Percentiles rank a stretch among this genome's conserved stretches.
Conservation (phyloP, 345 rosid species). For the Euphorbia lathyris region DNA sequence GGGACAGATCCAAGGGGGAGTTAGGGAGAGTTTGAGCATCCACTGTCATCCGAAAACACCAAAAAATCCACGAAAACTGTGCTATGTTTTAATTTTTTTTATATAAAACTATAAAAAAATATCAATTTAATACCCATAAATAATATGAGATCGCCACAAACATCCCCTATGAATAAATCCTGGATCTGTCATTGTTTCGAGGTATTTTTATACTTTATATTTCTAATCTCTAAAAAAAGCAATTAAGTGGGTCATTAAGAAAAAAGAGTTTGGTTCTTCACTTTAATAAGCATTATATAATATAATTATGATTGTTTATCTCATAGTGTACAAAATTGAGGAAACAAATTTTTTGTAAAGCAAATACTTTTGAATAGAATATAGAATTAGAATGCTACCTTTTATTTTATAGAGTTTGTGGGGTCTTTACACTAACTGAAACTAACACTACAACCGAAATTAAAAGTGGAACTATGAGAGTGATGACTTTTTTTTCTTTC, state of each 20-base stretch:
- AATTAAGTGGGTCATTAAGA: background rate
- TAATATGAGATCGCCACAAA: no score
- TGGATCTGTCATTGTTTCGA: no score
- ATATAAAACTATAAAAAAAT: no score
- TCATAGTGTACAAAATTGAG: constrained; percentile 8
- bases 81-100: no score
- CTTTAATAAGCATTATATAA: background rate
- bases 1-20: no score
- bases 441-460: constrained; percentile 22
- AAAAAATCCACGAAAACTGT: no score
- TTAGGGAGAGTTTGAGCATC: no score
- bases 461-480: background rate
- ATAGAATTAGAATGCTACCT: constrained; percentile 1
- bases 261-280: constrained; percentile 1
- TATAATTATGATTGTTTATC: constrained; percentile 3
- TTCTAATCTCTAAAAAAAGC: background rate
- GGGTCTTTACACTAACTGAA: constrained; percentile 18
- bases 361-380: constrained; percentile 12
- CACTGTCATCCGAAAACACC: no score
- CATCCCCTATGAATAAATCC: no score
- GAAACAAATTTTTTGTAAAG: background rate
- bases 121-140: no score
- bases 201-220: no score
- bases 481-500: background rate
- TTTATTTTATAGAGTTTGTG: background rate